A percentile compares a stretch with the other conserved stretches of the same genome.
Conservation (phyloP, 768 basidiomycete genomes). For the Megacollybia marginata region DNA sequence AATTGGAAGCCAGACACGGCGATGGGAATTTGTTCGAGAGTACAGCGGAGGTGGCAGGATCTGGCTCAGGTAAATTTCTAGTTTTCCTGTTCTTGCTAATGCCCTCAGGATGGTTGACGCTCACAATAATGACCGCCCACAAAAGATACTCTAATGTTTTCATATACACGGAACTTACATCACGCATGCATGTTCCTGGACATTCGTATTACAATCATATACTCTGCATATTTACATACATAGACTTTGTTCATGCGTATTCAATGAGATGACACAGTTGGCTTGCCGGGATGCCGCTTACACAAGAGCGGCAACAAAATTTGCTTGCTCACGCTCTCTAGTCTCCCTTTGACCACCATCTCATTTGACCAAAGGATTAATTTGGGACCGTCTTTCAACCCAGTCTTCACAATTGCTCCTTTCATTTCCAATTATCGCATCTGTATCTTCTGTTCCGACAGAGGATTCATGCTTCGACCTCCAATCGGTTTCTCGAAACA, state of each 20-base stretch:
- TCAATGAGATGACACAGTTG: too few species aligned
- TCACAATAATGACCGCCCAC: background rate
- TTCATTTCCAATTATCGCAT: constrained; percentile 27
- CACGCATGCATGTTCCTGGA: too few species aligned
- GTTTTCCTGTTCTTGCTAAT: background rate
- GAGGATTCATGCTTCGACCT: constrained; percentile 93
- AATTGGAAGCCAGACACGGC: constrained; percentile 9
- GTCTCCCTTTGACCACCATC: background rate
- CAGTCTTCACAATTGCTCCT: constrained; percentile 55
- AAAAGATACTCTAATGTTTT: background rate
- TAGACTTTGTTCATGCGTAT: too few species aligned
- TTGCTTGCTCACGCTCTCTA: too few species aligned
- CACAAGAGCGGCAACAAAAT: too few species aligned
- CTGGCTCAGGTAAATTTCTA: constrained; percentile 51
- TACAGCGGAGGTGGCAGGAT: constrained; percentile 51
- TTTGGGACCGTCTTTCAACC: too few species aligned
- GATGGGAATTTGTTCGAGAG: constrained; percentile 56
- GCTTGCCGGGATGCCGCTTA: too few species aligned
- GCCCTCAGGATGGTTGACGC: background rate
- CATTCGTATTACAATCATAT: too few species aligned
- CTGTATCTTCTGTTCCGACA: constrained; percentile 60
- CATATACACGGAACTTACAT: too few species aligned
- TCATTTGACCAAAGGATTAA: too few species aligned
- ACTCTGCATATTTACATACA: too few species aligned
- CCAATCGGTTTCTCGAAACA: constrained; percentile 65